phyloP scores from a whole-genome alignment of 164 flowering plant species.

The Akebia trifoliata region DNA sequence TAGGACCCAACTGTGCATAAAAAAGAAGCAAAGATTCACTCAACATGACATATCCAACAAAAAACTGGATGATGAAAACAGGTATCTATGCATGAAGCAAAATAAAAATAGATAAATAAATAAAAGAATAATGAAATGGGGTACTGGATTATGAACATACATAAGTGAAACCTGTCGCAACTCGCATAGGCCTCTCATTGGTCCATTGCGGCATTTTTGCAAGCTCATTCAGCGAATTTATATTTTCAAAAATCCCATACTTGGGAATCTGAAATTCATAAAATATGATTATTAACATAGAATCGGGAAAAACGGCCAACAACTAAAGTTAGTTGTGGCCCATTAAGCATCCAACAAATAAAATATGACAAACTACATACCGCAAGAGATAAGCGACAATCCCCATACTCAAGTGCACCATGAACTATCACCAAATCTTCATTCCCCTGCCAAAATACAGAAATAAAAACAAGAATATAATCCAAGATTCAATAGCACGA shows the following conservation, averaged over 20 bases:
- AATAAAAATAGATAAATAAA: not conserved
- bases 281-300: slow-evolving; percentile 6
- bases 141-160: slow-evolving; percentile 36
- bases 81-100: not conserved
- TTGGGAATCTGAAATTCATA: slow-evolving; percentile 63
- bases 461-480: not conserved
- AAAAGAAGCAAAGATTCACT: not conserved
- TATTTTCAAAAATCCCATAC: slow-evolving; percentile 92
- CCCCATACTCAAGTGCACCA: slow-evolving; percentile 86
- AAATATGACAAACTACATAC: slow-evolving; percentile 38
- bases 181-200: slow-evolving; percentile 79
- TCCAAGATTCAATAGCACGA: not conserved
- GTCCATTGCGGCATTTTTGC: slow-evolving; percentile 98
- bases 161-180: slow-evolving; percentile 88
- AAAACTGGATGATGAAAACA: not conserved
- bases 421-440: slow-evolving; percentile 85
- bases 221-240: slow-evolving; percentile 75
- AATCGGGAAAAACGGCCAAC: not conserved
- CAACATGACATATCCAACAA: slow-evolving; percentile 1
- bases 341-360: not conserved
- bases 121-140: not conserved
- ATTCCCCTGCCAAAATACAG: slow-evolving; percentile 44
- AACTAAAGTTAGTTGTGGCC: not conserved
- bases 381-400: slow-evolving; percentile 83
- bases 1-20: slow-evolving; percentile 68